Percentiles rank a stretch among this genome's conserved stretches.
Evolutionary conservation across 495 filamentous ascomycete species (phyloP).

Genomic region (Aspergillus campestris): DNA sequence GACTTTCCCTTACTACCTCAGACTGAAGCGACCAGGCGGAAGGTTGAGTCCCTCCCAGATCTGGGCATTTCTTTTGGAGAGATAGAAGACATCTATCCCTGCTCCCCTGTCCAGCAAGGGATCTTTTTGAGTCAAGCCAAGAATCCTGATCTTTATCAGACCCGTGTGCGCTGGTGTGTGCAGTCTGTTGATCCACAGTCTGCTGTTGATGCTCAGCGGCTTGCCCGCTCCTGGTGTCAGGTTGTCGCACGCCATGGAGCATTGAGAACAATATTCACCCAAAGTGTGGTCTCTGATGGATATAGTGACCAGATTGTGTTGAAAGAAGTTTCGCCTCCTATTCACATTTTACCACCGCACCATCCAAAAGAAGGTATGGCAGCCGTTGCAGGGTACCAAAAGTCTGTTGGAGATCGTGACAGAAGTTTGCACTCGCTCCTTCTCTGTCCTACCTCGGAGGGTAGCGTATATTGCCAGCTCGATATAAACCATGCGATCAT

Average conservation of each 20-base stretch:
- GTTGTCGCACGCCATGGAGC: conserved; percentile 31
- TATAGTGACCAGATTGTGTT: conserved; percentile 32
- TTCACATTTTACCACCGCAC: background rate
- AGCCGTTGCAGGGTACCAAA: background rate
- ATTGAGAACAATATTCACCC: conserved; percentile 31
- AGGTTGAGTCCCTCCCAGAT: background rate
- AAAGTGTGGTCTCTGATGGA: conserved; percentile 18
- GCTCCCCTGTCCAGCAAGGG: background rate
- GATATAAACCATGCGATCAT: conserved; percentile 38
- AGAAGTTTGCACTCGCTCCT: conserved; percentile 25
- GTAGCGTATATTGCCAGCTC: conserved; percentile 26
- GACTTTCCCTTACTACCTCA: background rate
- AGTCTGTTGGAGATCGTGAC: background rate
- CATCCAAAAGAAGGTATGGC: background rate
- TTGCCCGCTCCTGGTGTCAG: conserved; percentile 32
- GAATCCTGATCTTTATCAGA: background rate
- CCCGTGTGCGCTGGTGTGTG: background rate
- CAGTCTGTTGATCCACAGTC: conserved; percentile 4
- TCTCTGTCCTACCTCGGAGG: conserved; percentile 16
- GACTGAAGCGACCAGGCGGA: background rate
- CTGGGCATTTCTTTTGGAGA: background rate
- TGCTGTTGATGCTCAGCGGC: too few species aligned
- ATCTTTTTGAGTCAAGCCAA: conserved; percentile 4
- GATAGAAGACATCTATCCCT: conserved; percentile 1
- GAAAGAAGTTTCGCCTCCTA: conserved; percentile 4